Base-by-base conservation (phyloP, 2,329 filamentous ascomycete species). In the Bertia moriformis region DNA sequence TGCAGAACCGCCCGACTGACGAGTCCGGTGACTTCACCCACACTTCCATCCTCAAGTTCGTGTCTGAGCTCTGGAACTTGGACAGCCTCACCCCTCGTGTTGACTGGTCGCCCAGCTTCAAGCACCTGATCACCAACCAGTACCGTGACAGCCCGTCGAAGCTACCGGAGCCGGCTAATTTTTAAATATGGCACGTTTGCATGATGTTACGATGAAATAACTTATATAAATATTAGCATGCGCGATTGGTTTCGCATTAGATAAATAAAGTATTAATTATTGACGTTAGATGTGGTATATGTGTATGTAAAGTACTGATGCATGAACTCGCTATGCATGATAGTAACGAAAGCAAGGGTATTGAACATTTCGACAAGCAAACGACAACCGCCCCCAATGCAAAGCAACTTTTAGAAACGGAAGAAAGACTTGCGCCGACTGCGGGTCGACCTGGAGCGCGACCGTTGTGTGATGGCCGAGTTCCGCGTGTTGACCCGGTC, bases 21-120 rank as follows among this genome's bases (percentile, higher is more conserved):
- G 50, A 51, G 14, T 45, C 50, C 0, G 54, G 54, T 14, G 58
- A 60, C 19, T 63, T 61, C 42, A 57, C 58, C 1, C 58, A 61
- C 41, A 61, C 58, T 5, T 57, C 54, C n/a, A 57, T 63, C 39
- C 45, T 63, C 13, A 55, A 51, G 38, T 57, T 55, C 38, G 41
- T 62, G 19, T 47, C 51, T 10, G 51, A 61, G 36, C 51, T 63
- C 15, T 63, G 60, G 59, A 53, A 32, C 4, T n/a, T 43, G 3
- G 43, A 45, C 19, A 38, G 24, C 18, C 29, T 45, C 14, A 43
- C 43, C n/a, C 43, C 43, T 17, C 41, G 43, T 3, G 41, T 43
- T 12, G 41, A 40, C 33, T 44, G 38, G 39, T 43, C 41, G 15
- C 27, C 39, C n/a, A 43, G 40, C 12, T 43, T 44, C 22, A 38